phyloP scores from a whole-genome alignment of 1,139 yeast genomes.

The Pichia cactophila region DNA sequence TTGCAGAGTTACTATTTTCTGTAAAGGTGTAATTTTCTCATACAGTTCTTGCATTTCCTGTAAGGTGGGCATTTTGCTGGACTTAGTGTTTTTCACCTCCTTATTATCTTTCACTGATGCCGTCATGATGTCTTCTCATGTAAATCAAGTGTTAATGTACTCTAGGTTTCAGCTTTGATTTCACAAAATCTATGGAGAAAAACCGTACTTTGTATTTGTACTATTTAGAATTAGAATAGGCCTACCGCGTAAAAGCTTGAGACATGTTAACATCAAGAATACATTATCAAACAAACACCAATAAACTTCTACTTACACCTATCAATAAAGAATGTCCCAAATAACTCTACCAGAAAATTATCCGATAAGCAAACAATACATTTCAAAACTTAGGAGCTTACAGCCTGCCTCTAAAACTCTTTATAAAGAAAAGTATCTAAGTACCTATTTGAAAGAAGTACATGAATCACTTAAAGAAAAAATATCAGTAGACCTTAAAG shows the following conservation, averaged over 20 bases:
- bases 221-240: too few relatives aligned
- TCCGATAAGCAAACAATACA: constrained; percentile 16
- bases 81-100: constrained; percentile 1
- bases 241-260: too few relatives aligned
- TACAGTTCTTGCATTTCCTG: constrained; percentile 23
- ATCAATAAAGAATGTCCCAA: neutral
- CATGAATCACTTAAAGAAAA: constrained; percentile 12
- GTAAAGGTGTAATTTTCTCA: constrained; percentile 25
- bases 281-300: too few relatives aligned
- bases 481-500: constrained; percentile 14
- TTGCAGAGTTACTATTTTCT: constrained; percentile 29
- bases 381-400: constrained; percentile 7
- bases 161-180: too few relatives aligned
- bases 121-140: neutral
- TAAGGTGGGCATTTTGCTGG: constrained; percentile 21
- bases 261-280: too few relatives aligned
- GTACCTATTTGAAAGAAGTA: constrained; percentile 7
- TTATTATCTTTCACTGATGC: neutral
- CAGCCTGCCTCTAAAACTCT: constrained; percentile 7
- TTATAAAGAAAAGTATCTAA: constrained; percentile 7
- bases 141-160: too few relatives aligned
- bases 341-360: constrained; percentile 18
- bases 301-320: too few relatives aligned
- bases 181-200: too few relatives aligned
- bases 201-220: too few relatives aligned